Evolutionary conservation across 192 early-diverging fungal genomes (phyloP), one percentile per base, ranked within the genome.

Genomic region (Coemansia sp.): DNA sequence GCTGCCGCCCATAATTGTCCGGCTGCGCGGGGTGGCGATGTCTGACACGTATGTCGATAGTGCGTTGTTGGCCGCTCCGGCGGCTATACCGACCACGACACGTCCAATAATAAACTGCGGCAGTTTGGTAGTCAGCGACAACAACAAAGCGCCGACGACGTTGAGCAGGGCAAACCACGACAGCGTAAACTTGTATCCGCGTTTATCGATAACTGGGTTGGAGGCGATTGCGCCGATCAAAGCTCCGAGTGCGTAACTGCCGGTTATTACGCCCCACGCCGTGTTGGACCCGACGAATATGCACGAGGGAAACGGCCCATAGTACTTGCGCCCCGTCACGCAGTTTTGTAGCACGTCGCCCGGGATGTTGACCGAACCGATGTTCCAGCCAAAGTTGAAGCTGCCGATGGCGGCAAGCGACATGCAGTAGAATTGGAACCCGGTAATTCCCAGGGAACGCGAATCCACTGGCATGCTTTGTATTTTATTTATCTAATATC

Each of bases 1-100:
- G 60, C 86, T 76, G 15, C 86, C 84, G 15, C 93, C 91, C 69
- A 94, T 75, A 14, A 83, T 66, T 1, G 90, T 92, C 54, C 91
- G 83, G 29, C 82, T 71, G 25, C 77, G 82, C 21, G 88, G 80
- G 0, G 93, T 92, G 0, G 89, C 78, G 24, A 94, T 85, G 62
- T 93, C 93, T 22, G 86, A 86, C 19, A 95, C 84, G 62, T 93
- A 94, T 12, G 89, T 86, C 10, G 84, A 86, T 11, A 86, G 73
- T 6, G 76, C 81, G 14, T 86, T 86, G 53, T 74, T 76, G 11
- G 78, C 75, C 11, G 88, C 80, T 43, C 93, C 93, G 24, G 89
- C 87, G 0, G 84, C 87, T 50, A 91, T 66, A 19, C 93, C 93
- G 8, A 84, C 82, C 2, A 91, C 56, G 7, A 92, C 59, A 49